phyloP scores from a whole-genome alignment of 1,284 basidiomycete genomes.

The Moesziomyces sp. region DNA sequence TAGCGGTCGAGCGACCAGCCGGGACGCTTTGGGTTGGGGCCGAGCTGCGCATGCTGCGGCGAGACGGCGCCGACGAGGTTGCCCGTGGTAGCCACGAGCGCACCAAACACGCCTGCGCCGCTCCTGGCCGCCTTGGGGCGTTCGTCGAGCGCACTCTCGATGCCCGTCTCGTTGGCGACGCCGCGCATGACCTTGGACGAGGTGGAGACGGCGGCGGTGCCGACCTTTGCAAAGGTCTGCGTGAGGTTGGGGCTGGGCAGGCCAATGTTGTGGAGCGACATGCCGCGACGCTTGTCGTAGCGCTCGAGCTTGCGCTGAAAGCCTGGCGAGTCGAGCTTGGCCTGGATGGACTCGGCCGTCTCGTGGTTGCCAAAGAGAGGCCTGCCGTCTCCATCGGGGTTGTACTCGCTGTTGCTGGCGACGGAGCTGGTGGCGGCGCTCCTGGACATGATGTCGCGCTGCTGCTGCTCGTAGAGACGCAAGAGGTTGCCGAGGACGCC shows the following conservation, averaged over 20 bases:
- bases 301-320: slow-evolving; percentile 22
- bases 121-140: slow-evolving; percentile 73
- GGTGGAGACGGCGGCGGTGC: slow-evolving; percentile 32
- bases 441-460: slow-evolving; percentile 38
- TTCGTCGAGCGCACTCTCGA: slow-evolving; percentile 63
- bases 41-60: slow-evolving; percentile 70
- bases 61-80: slow-evolving; percentile 70
- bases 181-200: slow-evolving; percentile 51
- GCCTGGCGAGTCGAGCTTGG: slow-evolving; percentile 24
- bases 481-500: slow-evolving; percentile 66
- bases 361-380: slow-evolving; percentile 9
- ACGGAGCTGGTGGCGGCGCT: slow-evolving; percentile 43
- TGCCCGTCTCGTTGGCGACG: slow-evolving; percentile 60
- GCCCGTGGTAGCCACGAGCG: slow-evolving; percentile 78
- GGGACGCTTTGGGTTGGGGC: slow-evolving; percentile 76
- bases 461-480: slow-evolving; percentile 65
- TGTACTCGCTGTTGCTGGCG: slow-evolving; percentile 36
- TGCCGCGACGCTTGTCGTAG: slow-evolving; percentile 39
- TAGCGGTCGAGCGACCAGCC: slow-evolving; percentile 78
- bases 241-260: slow-evolving; percentile 40
- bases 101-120: slow-evolving; percentile 78
- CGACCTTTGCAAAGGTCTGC: slow-evolving; percentile 48
- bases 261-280: slow-evolving; percentile 28
- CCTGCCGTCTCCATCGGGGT: slow-evolving; percentile 12
- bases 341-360: slow-evolving; percentile 20